Evolutionary conservation across 768 basidiomycete genomes (phyloP).

Genomic region (Psilocybe azurescens): DNA sequence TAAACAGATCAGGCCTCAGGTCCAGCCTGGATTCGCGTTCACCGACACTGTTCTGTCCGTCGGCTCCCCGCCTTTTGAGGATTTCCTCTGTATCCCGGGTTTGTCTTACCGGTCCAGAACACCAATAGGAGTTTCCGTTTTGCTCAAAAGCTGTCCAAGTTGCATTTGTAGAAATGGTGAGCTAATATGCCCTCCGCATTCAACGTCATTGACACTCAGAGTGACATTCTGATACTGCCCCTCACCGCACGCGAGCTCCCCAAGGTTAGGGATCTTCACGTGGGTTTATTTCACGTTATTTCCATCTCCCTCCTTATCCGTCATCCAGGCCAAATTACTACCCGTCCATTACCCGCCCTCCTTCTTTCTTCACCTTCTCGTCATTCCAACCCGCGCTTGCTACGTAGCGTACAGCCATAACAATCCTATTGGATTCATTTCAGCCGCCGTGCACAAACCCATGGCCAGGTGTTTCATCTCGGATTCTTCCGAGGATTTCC

Average conservation of each 20-base stretch:
- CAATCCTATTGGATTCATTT: slow-evolving; percentile 48
- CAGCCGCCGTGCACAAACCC: slow-evolving; percentile 40
- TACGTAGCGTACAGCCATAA: slow-evolving; percentile 41
- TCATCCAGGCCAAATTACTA: slow-evolving; percentile 37
- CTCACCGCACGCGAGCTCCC: slow-evolving; percentile 41
- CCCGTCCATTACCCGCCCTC: slow-evolving; percentile 46
- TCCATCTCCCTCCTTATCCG: slow-evolving; percentile 14
- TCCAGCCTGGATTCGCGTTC: slow-evolving; percentile 5
- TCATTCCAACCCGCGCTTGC: slow-evolving; percentile 45
- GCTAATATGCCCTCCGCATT: background rate
- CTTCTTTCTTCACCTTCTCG: slow-evolving; percentile 52
- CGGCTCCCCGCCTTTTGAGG: slow-evolving; percentile 21
- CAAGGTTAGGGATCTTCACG: slow-evolving; percentile 46
- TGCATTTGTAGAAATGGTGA: too few species aligned
- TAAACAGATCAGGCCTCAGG: slow-evolving; percentile 2
- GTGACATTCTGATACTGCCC: slow-evolving; percentile 33
- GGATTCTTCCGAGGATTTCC: slow-evolving; percentile 13
- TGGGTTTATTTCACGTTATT: slow-evolving; percentile 26
- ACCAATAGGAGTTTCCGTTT: slow-evolving; percentile 10
- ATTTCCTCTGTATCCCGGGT: slow-evolving; percentile 14
- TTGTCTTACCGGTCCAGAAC: slow-evolving; percentile 5
- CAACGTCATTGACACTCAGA: slow-evolving; percentile 14
- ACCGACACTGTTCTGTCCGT: slow-evolving; percentile 18
- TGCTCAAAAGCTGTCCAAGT: background rate
- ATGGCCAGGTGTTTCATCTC: slow-evolving; percentile 16